phyloP scores from a whole-genome alignment of 1,284 basidiomycete species.

The Sanghuangporus sanghuang region DNA sequence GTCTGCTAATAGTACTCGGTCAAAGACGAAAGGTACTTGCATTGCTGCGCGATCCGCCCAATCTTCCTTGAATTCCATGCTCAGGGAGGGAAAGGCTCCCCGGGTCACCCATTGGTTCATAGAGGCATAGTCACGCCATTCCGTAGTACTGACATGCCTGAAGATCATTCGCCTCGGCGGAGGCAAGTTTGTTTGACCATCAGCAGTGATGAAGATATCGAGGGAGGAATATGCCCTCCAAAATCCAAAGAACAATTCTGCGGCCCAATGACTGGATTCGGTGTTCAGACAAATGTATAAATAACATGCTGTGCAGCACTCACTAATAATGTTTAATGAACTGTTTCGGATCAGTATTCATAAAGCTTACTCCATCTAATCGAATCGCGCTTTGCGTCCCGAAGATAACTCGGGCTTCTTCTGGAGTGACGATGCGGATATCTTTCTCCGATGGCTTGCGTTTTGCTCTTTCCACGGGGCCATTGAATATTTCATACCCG shows the following conservation, averaged over 20 bases:
- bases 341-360: constrained; percentile 80
- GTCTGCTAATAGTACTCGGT: constrained; percentile 79
- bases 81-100: constrained; percentile 70
- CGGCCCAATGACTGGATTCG: constrained; percentile 57
- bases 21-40: constrained; percentile 66
- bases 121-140: constrained; percentile 83
- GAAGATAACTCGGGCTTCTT: constrained; percentile 64
- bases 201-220: constrained; percentile 58
- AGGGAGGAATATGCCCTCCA: constrained; percentile 85
- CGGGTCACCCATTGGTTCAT: constrained; percentile 80
- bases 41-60: constrained; percentile 74
- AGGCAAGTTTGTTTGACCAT: constrained; percentile 66
- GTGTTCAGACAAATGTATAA: neutral
- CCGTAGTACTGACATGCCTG: constrained; percentile 62
- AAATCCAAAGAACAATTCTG: constrained; percentile 83
- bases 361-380: constrained; percentile 40
- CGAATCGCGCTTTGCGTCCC: constrained; percentile 32
- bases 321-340: constrained; percentile 74
- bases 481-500: constrained; percentile 36
- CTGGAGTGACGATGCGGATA: constrained; percentile 67
- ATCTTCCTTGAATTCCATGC: constrained; percentile 73
- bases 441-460: constrained; percentile 71
- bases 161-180: constrained; percentile 72
- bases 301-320: neutral
- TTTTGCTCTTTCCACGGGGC: constrained; percentile 33